Evolutionary conservation across 2,329 filamentous ascomycete species (phyloP), one percentile per base, ranked within the genome.

Genomic region (Thelonectria discophora): DNA sequence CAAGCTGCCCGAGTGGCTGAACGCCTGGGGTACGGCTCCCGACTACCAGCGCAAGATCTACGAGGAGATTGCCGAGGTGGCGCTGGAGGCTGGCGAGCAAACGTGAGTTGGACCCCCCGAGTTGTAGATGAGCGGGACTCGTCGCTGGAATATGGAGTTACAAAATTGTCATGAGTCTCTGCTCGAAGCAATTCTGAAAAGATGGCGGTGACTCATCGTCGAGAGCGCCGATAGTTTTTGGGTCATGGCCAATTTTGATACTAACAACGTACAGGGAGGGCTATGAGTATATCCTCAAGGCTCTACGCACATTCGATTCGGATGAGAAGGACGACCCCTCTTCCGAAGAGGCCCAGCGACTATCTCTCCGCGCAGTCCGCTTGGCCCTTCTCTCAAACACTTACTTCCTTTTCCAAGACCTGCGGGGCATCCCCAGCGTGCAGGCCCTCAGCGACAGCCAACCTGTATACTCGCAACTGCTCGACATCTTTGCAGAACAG

Each of bases 401-500:
- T 53, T 81, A 86, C 76, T 92, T 89, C 80, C 85, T 88, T 75
- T 93, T 92, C 82, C 87, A 90, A 77, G 93, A 94, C 60, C 87
- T 97, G 52, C 90, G 93, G 69, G 90, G 88, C 65, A 89, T 96
- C 71, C 85, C 91, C 74, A 90, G 90, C 68, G 88, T 99, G 65
- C 93, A 97, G 80, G 91, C 92, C 15, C 89, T 99, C 51, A 88
- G 89, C 75, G 90, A 94, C 74, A 92, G 91, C 53, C 91, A 97
- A 75, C 87, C 91, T 63, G 84, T 91, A 67, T 92, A 94, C 80
- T 94, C 92, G 72, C 93, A 98, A 80, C 87, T 99, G 39, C 90
- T 99, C 58, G 94, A 97, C 74, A 92, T 98, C 74, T 97, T 98
- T 80, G 91, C 92, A 70, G 91, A 95, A 74, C 94, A 98, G 79